Conservation (phyloP, 352 stramenopile genomes). For the Phytophthora quininea region DNA sequence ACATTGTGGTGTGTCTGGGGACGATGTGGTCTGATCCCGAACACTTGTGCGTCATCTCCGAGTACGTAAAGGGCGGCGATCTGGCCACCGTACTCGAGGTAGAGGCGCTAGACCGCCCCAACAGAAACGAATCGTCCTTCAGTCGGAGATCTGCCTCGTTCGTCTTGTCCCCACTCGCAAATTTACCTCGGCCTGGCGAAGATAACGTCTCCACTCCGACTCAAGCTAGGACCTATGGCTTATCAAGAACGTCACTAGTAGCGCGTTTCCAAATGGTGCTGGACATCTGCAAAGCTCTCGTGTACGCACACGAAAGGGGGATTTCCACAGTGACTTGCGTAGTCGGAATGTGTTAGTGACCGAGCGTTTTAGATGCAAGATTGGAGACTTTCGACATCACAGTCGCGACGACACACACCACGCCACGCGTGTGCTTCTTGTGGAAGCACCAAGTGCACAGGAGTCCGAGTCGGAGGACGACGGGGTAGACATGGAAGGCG, state of each 20-base stretch:
- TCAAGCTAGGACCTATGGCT: constrained; percentile 18
- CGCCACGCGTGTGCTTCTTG: constrained; percentile 25
- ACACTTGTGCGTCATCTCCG: constrained; percentile 72
- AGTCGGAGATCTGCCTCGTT: constrained; percentile 8
- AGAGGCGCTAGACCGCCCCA: constrained; percentile 43
- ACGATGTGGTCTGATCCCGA: constrained; percentile 72
- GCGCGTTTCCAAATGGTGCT: constrained; percentile 64
- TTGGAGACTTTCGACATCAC: constrained; percentile 61
- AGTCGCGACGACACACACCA: constrained; percentile 32
- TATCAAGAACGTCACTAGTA: constrained; percentile 36
- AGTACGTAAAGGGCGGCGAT: constrained; percentile 70
- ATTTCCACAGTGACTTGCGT: constrained; percentile 68
- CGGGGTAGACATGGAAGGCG: constrained; percentile 33
- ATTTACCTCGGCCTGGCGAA: constrained; percentile 13
- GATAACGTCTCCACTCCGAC: constrained; percentile 16
- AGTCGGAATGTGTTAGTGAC: constrained; percentile 76
- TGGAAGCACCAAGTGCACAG: constrained; percentile 10
- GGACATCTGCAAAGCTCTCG: constrained; percentile 60
- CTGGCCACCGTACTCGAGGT: constrained; percentile 58
- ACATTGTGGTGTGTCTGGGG: constrained; percentile 73
- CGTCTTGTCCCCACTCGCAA: constrained; percentile 6
- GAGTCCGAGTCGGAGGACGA: constrained; percentile 34
- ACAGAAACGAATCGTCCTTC: constrained; percentile 23
- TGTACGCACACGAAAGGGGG: constrained; percentile 57
- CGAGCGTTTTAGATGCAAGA: constrained; percentile 57